Base-by-base conservation (phyloP, 2,329 filamentous ascomycete species). In the Arthrobotrys megalospora region DNA sequence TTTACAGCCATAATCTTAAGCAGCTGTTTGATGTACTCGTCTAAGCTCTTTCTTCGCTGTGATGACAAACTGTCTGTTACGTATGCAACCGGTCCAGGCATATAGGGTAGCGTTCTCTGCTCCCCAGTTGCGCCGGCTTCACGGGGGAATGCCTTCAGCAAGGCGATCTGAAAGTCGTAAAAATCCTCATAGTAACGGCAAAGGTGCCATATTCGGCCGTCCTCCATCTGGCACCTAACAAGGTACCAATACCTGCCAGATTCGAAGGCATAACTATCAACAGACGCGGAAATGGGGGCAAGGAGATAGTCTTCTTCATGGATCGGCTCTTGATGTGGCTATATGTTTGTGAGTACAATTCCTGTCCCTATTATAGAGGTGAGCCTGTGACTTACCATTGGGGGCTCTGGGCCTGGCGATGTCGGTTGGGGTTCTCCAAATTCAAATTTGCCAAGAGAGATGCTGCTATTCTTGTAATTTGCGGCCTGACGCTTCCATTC, bases 401-500 rank as follows among this genome's bases (percentile, higher is more conserved):
- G 66, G 24, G 48, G 45, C 6, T 68, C 70, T 14, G 38, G 50
- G 32, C 32, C 62, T 52, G 70, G 62, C 4, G 64, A 64, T 10
- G 67, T 55, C 16, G 55, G 82, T 80, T 24, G 80, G 79, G 80
- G 83, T 71, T 83, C 80, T 69, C 89, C 87, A 75, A 86, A 87
- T 82, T 95, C 93, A 81, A 96, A 95, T 85, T 95, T 97, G 81
- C 96, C 96, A 48, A 99, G 87, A 0, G 94, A 95, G 83, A 99
- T 98, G 85, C 96, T 98, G 84, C 94, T 97, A 84, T 98, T 97
- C 87, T 99, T 99, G 86, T 99, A 99, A 80, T 97, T 95, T 70
- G 95, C 95, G 0, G 96, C 94, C 93, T 97, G 97, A 86, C 96
- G 97, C 87, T 99, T 99, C 96, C 96, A 99, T 82, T 99, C 96